A percentile compares a stretch with the other conserved stretches of the same genome.
Evolutionary conservation across 164 flowering plant species (phyloP).

Genomic region (Sedum album): DNA sequence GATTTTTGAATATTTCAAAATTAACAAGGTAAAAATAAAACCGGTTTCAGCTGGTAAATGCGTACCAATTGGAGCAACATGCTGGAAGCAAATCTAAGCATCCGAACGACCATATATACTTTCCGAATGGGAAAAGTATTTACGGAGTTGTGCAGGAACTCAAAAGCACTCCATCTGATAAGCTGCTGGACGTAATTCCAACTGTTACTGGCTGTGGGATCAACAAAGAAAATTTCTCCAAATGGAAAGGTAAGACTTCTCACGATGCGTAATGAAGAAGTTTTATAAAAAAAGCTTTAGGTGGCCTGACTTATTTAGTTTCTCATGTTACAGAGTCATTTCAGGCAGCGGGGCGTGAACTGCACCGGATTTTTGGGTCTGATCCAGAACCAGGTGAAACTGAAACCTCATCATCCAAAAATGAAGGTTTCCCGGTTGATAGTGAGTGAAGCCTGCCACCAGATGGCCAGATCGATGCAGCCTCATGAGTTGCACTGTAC

Average conservation of each 20-base stretch:
- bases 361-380: background rate
- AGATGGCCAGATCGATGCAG: too few relatives aligned
- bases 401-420: background rate
- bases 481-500: too few relatives aligned
- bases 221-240: constrained; percentile 38
- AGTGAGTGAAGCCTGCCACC: background rate
- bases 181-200: constrained; percentile 46
- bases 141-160: constrained; percentile 56
- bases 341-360: background rate
- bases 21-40: background rate
- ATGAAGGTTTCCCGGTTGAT: background rate
- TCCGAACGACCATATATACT: background rate
- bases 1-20: background rate
- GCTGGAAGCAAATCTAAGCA: background rate
- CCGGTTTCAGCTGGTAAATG: background rate
- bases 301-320: background rate
- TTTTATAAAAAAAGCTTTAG: background rate
- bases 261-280: background rate
- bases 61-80: background rate
- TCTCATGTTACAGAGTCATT: background rate
- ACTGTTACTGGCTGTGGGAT: constrained; percentile 39
- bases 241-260: constrained; percentile 45
- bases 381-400: background rate
- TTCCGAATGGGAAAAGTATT: constrained; percentile 47
- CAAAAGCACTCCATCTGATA: constrained; percentile 44